Base-by-base conservation (phyloP, 2,329 filamentous ascomycete genomes). In the Fusarium sp. region DNA sequence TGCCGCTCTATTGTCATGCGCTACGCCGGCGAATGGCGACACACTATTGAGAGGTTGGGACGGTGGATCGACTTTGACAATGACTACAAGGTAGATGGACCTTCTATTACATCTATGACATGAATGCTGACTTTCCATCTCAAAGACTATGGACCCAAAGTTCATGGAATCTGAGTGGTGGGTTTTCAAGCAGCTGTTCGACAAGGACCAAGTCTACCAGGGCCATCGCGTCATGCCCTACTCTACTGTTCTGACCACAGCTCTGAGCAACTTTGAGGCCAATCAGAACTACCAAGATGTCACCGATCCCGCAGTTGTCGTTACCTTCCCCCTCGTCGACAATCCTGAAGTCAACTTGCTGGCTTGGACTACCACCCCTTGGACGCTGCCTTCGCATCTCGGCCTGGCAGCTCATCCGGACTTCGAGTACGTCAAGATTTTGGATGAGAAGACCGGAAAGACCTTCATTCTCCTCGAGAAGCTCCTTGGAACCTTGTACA, bases 1-100 rank as follows among this genome's bases (percentile, higher is more conserved):
- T 98, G 94, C 76, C 86, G 90, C 60, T 88, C 92, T 61, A 97
- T 97, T 75, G 94, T 97, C 67, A 96, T 97, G 92, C 86, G 91
- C 70, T 97, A 90, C 74, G 87, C 92, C 10, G 77, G 82, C 14
- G 94, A 97, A 75, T 98, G 94, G 94, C 86, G 92, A 70, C 80
- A 87, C 62, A 96, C 92, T 23, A 90, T 97, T 69, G 92, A 96
- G 72, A 84, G 94, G 60, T 79, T 98, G 36, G 94, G 94, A 53
- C 89, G 94, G 54, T 98, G 94, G 94, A 95, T 97, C 70, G 94
- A 97, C 77, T 97, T 98, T 69, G 94, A 98, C 77, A 95, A 96
- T 70, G 92, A 97, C 75, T 97, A 96, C 82, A 97, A 97, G 86
- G 88, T 88, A 61, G 25, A 41, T 44, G 50, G 14, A 19, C 25